Evolutionary conservation across 2,329 filamentous ascomycete genomes (phyloP), one percentile per base, ranked within the genome.

Genomic region (Verruconis gallopava): DNA sequence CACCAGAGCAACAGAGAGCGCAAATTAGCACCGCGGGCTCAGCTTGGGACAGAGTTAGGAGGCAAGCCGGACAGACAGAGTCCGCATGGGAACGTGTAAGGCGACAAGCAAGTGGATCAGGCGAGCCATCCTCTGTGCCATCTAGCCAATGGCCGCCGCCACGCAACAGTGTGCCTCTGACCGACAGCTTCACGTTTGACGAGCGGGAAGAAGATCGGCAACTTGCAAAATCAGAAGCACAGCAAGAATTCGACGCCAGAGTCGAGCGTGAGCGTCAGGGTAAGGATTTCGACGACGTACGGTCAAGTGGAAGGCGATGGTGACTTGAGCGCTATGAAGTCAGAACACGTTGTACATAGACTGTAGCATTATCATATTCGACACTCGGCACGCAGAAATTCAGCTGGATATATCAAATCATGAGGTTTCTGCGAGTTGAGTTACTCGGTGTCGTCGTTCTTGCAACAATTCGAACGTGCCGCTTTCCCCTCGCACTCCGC

Each of bases 221-320:
- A 36, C 49, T 56, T 20, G 66, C 65, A 11, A 64, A 60, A 45
- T 50, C 57, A 32, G 60, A 67, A 46, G 66, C 66, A 19, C 68
- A 72, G 51, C 61, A 55, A 41, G 65, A 70, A 19, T 72, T 72
- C 47, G 67, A 72, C 48, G 60, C 60, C 14, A 54, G 63, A 34
- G 47, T 72, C 4, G 69, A 72, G 47, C 58, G 58, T 44, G 69
- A 72, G 48, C 53, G 69, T 40, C 58, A 60, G 41, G 68, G 66
- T 0, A 60, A 58, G n/a, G 58, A 65, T 39, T 68, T 67, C 45
- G 46, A 50, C 4, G 53, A 54, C 13, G 51, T 51, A 14, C 52
- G 58, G 6, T 46, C 47, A 1, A 22, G 44, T 5, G 59, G 51
- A 47, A 53, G n/a, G n/a, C n/a, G n/a, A n/a, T n/a, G n/a, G n/a